Evolutionary conservation across 345 rosid genomes (phyloP).

Genomic region (Citrus maxima): DNA sequence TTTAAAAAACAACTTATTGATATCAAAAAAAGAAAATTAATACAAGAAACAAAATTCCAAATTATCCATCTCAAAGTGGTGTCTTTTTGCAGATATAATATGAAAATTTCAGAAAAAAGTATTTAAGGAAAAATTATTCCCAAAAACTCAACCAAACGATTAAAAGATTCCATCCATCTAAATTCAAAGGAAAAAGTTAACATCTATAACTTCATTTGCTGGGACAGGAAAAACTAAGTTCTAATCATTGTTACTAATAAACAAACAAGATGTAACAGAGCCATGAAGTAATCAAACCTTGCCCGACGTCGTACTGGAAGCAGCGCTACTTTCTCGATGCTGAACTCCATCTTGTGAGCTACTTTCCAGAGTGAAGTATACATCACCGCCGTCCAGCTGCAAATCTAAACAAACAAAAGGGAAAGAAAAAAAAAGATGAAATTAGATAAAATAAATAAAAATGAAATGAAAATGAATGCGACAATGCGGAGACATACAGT

Average conservation of each 20-base stretch:
- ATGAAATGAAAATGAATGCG: background rate
- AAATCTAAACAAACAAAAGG: conserved; percentile 41
- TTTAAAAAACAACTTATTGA: background rate
- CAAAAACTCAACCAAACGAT: background rate
- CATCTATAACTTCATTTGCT: background rate
- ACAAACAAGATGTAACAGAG: background rate
- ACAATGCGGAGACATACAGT: conserved; percentile 37
- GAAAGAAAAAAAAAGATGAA: background rate
- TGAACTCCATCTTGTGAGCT: conserved; percentile 43
- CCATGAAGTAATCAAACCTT: conserved; percentile 41
- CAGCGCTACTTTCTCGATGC: conserved; percentile 42
- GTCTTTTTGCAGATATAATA: background rate
- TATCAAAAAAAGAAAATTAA: background rate
- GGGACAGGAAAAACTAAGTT: background rate
- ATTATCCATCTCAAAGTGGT: background rate
- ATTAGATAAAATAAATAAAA: background rate
- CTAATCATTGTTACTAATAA: background rate
- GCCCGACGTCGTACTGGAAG: conserved; percentile 29
- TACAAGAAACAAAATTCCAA: background rate
- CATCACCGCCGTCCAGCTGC: conserved; percentile 83
- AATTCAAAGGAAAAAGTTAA: background rate
- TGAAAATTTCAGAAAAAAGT: background rate
- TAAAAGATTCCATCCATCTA: background rate
- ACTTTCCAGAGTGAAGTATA: conserved; percentile 67
- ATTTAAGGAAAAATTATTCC: background rate